Conservation (phyloP, 805 yeast genomes). For the Yarrowia osloensis region DNA sequence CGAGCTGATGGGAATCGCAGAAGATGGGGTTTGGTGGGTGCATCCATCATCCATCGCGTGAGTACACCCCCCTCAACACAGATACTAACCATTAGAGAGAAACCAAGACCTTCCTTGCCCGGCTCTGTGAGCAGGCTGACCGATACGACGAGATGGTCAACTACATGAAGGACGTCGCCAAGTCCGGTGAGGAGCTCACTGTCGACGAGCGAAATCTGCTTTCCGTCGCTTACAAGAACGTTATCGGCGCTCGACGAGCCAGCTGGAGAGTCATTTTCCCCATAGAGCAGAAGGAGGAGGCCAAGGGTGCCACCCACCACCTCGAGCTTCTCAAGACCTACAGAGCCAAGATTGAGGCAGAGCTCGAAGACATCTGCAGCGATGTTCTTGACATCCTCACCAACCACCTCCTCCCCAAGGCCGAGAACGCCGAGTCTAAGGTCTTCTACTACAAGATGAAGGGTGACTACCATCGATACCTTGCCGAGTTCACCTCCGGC, state of each 20-base stretch:
- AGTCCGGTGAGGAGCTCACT: constrained; percentile 90
- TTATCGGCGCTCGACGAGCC: constrained; percentile 98
- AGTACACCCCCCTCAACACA: constrained; percentile 4
- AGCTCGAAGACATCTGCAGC: constrained; percentile 89
- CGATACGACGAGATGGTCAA: constrained; percentile 99
- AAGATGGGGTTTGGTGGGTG: not conserved
- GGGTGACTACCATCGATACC: constrained; percentile 99
- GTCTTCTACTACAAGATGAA: constrained; percentile 99
- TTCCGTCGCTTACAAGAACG: constrained; percentile 97
- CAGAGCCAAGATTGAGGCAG: constrained; percentile 91
- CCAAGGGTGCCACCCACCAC: constrained; percentile 90
- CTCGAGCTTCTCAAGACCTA: constrained; percentile 87
- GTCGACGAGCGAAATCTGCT: constrained; percentile 97
- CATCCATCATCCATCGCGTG: constrained; percentile 1
- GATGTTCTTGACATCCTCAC: constrained; percentile 87
- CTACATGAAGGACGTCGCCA: constrained; percentile 96
- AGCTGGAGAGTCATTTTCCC: constrained; percentile 99
- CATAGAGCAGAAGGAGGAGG: constrained; percentile 96
- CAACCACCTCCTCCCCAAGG: constrained; percentile 87
- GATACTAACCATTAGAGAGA: constrained; percentile 51
- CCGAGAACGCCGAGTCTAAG: constrained; percentile 95
- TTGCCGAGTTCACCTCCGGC: constrained; percentile 92
- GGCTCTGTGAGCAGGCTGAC: constrained; percentile 98
- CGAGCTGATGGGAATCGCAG: not conserved
- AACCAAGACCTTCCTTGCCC: constrained; percentile 94